These are phyloP conservation scores for Thoreauomyces humboldtii DNA, from an alignment of 192 early-diverging fungal genomes.

Conservation along the genomic window DNA sequence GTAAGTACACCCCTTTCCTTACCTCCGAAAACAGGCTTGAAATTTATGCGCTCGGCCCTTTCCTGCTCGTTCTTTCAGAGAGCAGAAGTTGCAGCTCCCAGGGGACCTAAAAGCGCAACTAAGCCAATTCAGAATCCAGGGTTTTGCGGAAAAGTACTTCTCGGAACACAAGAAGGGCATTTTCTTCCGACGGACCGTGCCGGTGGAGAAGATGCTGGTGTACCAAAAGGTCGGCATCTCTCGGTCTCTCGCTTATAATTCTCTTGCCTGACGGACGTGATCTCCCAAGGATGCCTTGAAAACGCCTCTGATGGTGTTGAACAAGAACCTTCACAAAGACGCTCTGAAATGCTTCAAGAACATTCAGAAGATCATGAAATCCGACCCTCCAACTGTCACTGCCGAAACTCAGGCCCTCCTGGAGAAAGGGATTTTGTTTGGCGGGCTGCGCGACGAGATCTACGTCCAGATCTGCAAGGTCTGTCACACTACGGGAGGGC, in stretches of 20 bases:
- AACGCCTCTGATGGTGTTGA: slow-evolving; percentile 78
- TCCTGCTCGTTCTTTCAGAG: too few relatives aligned
- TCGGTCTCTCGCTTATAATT: not conserved
- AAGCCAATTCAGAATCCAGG: slow-evolving; percentile 77
- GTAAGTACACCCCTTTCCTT: slow-evolving; percentile 19
- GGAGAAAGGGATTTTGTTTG: slow-evolving; percentile 71
- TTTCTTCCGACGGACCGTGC: slow-evolving; percentile 79
- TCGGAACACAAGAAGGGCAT: slow-evolving; percentile 82
- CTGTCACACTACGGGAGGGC: too few relatives aligned
- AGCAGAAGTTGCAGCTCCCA: too few relatives aligned
- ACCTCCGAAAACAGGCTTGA: not conserved
- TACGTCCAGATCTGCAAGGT: slow-evolving; percentile 90
- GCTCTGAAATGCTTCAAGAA: slow-evolving; percentile 81
- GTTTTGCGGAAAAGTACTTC: slow-evolving; percentile 90
- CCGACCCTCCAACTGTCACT: slow-evolving; percentile 44
- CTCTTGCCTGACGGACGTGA: too few relatives aligned
- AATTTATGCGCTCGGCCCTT: too few relatives aligned
- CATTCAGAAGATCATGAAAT: slow-evolving; percentile 84
- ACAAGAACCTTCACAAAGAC: slow-evolving; percentile 80
- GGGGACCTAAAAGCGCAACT: slow-evolving; percentile 64
- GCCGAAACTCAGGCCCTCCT: slow-evolving; percentile 75
- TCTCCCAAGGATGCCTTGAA: slow-evolving; percentile 62
- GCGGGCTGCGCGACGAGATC: slow-evolving; percentile 86
- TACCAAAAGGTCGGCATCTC: slow-evolving; percentile 61
- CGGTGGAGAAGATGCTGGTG: slow-evolving; percentile 84